A percentile compares a stretch with the other conserved stretches of the same genome.
phyloP scores from a whole-genome alignment of 2,329 filamentous ascomycete genomes.

The Metarhizium robertsii region DNA sequence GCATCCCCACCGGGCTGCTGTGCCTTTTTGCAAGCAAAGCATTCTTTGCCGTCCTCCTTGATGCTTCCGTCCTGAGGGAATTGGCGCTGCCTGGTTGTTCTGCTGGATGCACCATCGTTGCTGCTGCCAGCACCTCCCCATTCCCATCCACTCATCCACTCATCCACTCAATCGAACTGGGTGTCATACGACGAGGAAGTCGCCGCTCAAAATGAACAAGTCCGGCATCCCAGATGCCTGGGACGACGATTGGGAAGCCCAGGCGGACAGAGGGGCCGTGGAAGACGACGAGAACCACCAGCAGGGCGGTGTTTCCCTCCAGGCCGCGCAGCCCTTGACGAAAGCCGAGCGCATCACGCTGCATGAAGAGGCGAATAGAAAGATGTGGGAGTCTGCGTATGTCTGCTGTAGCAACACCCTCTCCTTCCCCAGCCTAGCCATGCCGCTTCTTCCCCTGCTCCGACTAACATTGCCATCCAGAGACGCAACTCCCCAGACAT shows the following conservation, averaged over 20 bases:
- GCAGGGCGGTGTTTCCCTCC: conserved; percentile 8
- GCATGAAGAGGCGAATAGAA: conserved; percentile 75
- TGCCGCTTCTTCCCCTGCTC: not conserved
- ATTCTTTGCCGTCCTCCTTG: not conserved
- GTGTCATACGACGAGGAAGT: not conserved
- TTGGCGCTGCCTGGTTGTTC: not conserved
- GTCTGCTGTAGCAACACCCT: conserved; percentile 14
- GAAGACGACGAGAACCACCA: conserved; percentile 25
- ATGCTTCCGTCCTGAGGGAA: not conserved
- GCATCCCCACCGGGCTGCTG: not conserved
- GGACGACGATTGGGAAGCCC: conserved; percentile 82
- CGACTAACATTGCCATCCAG: conserved; percentile 28
- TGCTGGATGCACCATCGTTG: not conserved
- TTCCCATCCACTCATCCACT: not conserved
- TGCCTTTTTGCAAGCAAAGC: not conserved
- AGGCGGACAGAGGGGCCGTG: conserved; percentile 52
- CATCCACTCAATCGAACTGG: not conserved
- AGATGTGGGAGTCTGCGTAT: conserved; percentile 84
- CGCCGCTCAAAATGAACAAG: conserved; percentile 33
- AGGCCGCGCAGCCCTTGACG: conserved; percentile 35
- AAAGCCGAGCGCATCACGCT: conserved; percentile 70
- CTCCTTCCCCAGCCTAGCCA: not conserved
- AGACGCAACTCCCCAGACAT: conserved; percentile 59
- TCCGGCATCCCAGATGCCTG: conserved; percentile 62
- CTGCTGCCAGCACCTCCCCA: not conserved